phyloP scores from a whole-genome alignment of 192 early-diverging fungal genomes.

The Gigaspora rosea region DNA sequence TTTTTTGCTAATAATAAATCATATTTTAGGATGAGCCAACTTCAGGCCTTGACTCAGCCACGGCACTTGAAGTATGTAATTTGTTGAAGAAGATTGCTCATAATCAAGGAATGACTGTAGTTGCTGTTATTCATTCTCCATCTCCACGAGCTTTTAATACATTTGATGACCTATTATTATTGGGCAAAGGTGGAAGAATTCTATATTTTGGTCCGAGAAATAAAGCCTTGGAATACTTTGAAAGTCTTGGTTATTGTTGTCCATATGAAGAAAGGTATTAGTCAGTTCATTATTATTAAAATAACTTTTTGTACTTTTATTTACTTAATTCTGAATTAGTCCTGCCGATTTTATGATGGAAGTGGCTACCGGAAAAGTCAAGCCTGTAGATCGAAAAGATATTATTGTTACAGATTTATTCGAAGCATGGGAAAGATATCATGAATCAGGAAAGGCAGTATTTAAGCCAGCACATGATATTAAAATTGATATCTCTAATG shows the following conservation, averaged over 20 bases:
- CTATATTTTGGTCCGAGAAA: constrained; percentile 63
- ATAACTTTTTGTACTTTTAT: too few relatives aligned
- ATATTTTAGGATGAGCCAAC: constrained; percentile 65
- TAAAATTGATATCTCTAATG: not conserved
- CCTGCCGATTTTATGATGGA: constrained; percentile 71
- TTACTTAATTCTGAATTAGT: constrained; percentile 1
- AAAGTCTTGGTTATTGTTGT: constrained; percentile 47
- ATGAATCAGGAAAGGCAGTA: constrained; percentile 34
- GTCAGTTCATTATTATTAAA: too few relatives aligned
- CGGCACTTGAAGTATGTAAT: constrained; percentile 63
- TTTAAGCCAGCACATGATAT: constrained; percentile 4
- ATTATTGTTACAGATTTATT: constrained; percentile 48
- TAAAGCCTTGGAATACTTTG: constrained; percentile 54
- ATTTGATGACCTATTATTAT: constrained; percentile 71
- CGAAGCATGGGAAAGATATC: constrained; percentile 51
- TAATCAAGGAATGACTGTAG: constrained; percentile 61
- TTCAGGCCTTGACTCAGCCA: constrained; percentile 67
- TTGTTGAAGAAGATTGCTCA: constrained; percentile 62
- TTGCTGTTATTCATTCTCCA: constrained; percentile 76
- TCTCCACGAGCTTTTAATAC: constrained; percentile 62
- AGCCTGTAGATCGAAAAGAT: constrained; percentile 40
- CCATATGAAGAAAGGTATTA: constrained; percentile 34
- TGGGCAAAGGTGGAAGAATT: constrained; percentile 69
- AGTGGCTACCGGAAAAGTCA: constrained; percentile 59
- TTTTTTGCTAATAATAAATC: too few relatives aligned